Evolutionary conservation across 306 rosid species (phyloP), one percentile per base, ranked within the genome.

Genomic region (Casuarina glauca): DNA sequence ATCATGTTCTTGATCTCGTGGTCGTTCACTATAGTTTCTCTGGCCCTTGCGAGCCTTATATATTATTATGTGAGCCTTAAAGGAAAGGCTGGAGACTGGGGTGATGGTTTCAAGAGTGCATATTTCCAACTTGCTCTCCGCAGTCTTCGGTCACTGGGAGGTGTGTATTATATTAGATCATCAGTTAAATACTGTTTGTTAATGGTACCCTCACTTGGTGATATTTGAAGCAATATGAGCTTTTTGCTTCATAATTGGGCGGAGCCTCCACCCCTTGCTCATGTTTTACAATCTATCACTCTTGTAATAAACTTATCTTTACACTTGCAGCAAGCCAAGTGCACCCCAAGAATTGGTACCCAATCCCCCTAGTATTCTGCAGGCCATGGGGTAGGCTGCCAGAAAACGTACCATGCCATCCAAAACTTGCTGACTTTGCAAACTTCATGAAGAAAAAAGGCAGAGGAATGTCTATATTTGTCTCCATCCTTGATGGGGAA

Each of bases 41-140:
- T 96, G 76, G 97, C 90, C 90, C 99, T 96, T 79, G 98, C 97
- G 68, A 93, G 97, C 89, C 94, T 96, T 76, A 93, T 96, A 84
- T 96, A 96, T 75, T 93, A 96, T 80, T 96, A 96, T 35, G 99
- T 96, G 80, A 82, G 98, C 87, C 74, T 96, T 80, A 90, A 93
- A 85, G 99, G 99, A 76, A 96, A 96, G 91, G 99, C 98, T 62
- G 99, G 99, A 74, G 99, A 96, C 85, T 96, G 99, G 99, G 99
- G 99, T 82, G 99, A 96, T 74, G 99, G 99, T 85, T 93, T 96
- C 84, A 96, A 96, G 94, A 96, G 99, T 81, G 99, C 99, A 71
- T 96, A 96, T 83, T 96, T 96, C 87, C 99, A 96, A 80, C 84
- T 96, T 38, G 99, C 99, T 81, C 99, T 96, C 69, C 98, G 98